Evolutionary conservation across 345 rosid genomes (phyloP), one percentile per base, ranked within the genome.

Genomic region (Draba incana): DNA sequence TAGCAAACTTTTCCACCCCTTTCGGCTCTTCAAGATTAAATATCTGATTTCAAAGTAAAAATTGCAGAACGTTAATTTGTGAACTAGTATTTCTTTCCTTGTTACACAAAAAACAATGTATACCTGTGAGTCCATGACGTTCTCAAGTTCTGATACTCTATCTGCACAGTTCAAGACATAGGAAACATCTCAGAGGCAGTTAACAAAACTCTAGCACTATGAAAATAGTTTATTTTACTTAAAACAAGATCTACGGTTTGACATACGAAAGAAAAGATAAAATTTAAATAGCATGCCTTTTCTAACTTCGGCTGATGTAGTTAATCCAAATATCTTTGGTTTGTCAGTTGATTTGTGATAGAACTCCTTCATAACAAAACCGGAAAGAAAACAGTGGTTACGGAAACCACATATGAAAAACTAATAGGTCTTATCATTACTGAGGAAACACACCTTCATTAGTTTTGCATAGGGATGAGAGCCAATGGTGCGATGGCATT

Each of bases 251-350:
- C 24, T 64, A 45, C 13, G 2, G 54, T 64, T 67, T 13, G 57
- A 23, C 39, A 52, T 66, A 45, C 52, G 42, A 16, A 61, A 47
- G 31, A 35, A 51, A 49, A 35, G n/a, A 39, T 3, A 59, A 51
- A 12, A 0, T 8, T 44, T 53, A 10, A 68, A 53, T 25, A 68
- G 13, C 77, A 66, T 81, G 84, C 98, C 97, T 83, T 83, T 90
- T 71, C 85, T 77, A 64, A 79, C 45, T 54, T 78, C 82, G 16
- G 83, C 82, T 14, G 92, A 81, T 1, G 92, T 82, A 9, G 97
- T 87, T 88, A 94, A 84, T 73, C 97, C 97, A 80, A 94, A 84
- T 57, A 94, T 77, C 83, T 81, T 94, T 7, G 97, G 99, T 80
- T 87, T 88, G 65, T 68, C 42, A 55, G 43, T 69, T 48, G 79